phyloP scores from a whole-genome alignment of 768 basidiomycete species.

The Auriscalpium orientale region DNA sequence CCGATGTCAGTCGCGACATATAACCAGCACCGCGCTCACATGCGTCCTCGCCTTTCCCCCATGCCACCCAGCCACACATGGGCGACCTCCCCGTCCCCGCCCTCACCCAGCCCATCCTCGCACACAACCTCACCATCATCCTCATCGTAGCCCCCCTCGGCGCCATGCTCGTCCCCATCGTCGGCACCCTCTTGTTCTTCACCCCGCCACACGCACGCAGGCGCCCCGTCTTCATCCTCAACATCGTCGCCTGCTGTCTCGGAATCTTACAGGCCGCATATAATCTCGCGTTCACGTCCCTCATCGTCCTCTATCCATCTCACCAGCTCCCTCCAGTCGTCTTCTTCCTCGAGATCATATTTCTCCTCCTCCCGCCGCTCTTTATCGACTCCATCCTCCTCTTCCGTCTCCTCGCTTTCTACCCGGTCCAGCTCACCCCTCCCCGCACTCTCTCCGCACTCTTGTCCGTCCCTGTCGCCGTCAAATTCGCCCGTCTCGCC shows the following conservation, averaged over 20 bases:
- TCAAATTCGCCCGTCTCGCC: slow-evolving; percentile 7
- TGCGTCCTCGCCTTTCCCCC: neutral
- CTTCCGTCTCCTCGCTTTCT: slow-evolving; percentile 13
- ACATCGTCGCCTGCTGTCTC: slow-evolving; percentile 12
- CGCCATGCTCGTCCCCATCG: slow-evolving; percentile 8
- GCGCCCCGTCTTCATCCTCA: slow-evolving; percentile 15
- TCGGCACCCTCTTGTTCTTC: slow-evolving; percentile 10
- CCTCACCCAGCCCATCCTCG: neutral
- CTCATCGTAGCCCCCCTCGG: slow-evolving; percentile 13
- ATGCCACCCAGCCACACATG: neutral
- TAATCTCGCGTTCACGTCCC: neutral
- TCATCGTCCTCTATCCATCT: slow-evolving; percentile 2
- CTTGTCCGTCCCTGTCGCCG: slow-evolving; percentile 1
- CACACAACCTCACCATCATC: slow-evolving; percentile 7
- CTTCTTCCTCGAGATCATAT: neutral
- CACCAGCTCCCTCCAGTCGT: neutral
- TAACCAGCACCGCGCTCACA: neutral
- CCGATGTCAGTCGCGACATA: neutral
- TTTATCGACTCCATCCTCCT: slow-evolving; percentile 12
- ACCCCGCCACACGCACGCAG: slow-evolving; percentile 4
- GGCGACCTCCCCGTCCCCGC: neutral
- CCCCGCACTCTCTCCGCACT: slow-evolving; percentile 4
- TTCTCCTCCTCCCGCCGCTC: slow-evolving; percentile 8
- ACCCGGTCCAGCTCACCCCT: slow-evolving; percentile 10
- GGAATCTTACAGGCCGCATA: slow-evolving; percentile 11